Evolutionary conservation across 2,329 filamentous ascomycete species (phyloP).

Genomic region (Elsinoe perseae): DNA sequence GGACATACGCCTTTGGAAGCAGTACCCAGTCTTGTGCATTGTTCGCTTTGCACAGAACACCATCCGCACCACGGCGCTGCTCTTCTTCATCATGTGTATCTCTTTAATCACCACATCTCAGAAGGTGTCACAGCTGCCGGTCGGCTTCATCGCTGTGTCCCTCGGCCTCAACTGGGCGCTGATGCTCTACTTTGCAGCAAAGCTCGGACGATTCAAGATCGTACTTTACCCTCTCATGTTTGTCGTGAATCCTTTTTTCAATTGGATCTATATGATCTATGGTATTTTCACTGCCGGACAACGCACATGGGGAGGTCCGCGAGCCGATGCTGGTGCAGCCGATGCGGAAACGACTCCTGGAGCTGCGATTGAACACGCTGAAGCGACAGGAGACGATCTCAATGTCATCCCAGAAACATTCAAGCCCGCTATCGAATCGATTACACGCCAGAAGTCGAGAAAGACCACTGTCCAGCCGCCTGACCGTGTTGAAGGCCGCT

Average conservation of each 20-base stretch:
- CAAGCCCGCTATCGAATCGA: conserved; percentile 47
- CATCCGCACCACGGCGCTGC: conserved; percentile 82
- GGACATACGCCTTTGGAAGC: conserved; percentile 81
- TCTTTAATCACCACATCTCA: conserved; percentile 80
- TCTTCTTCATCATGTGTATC: conserved; percentile 90
- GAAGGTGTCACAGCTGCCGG: conserved; percentile 67
- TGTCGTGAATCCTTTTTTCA: conserved; percentile 89
- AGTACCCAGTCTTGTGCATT: conserved; percentile 77
- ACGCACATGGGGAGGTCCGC: conserved; percentile 88
- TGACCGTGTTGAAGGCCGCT: conserved; percentile 67
- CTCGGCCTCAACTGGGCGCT: conserved; percentile 88
- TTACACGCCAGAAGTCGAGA: conserved; percentile 35
- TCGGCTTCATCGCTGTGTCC: conserved; percentile 89
- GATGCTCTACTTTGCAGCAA: conserved; percentile 91
- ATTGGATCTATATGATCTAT: conserved; percentile 98
- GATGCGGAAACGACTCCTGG: conserved; percentile 68
- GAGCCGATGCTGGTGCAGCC: conserved; percentile 78
- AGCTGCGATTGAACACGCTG: conserved; percentile 75
- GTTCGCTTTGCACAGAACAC: conserved; percentile 95
- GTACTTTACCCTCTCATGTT: conserved; percentile 97
- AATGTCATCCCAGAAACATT: conserved; percentile 87
- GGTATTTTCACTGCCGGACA: conserved; percentile 92
- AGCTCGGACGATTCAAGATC: conserved; percentile 82
- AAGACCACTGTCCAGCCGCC: conserved; percentile 61
- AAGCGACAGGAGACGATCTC: conserved; percentile 73